Evolutionary conservation across 2,329 filamentous ascomycete genomes (phyloP).

Genomic region (Rutstroemia sp.): DNA sequence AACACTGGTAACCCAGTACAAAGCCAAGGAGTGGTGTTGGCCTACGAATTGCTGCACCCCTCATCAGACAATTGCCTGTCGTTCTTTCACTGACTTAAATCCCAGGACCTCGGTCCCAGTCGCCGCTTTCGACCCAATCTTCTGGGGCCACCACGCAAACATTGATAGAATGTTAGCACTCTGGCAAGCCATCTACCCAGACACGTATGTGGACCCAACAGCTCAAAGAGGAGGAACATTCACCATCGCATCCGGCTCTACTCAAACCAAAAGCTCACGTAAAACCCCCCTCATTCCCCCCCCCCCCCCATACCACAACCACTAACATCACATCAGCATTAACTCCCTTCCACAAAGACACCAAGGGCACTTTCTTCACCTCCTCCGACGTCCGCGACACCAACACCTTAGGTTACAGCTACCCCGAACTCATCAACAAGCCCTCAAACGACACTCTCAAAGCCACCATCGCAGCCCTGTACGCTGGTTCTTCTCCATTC

Average conservation of each 20-base stretch:
- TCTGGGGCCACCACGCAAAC: constrained; percentile 38
- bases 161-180: constrained; percentile 67
- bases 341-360: constrained; percentile 52
- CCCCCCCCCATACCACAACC: constrained; percentile 20
- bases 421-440: constrained; percentile 44
- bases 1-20: no score
- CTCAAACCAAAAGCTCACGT: constrained; percentile 4
- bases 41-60: no score
- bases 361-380: constrained; percentile 3
- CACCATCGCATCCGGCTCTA: constrained; percentile 37
- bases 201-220: constrained; percentile 55
- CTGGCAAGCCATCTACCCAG: constrained; percentile 67
- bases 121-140: constrained; percentile 66
- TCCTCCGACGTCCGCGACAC: constrained; percentile 1
- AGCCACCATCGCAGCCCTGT: constrained; percentile 2
- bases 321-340: constrained; percentile 42
- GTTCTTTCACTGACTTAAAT: background rate
- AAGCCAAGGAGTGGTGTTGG: no score
- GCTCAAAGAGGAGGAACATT: constrained; percentile 49
- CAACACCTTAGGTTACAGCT: constrained; percentile 59
- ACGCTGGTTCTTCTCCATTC: background rate
- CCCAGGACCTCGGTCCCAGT: constrained; percentile 46
- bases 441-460: constrained; percentile 4
- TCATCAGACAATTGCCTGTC: no score
- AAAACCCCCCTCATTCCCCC: background rate